Base-by-base conservation (phyloP, 2,329 filamentous ascomycete species). In the Pyrenochaeta sp. region DNA sequence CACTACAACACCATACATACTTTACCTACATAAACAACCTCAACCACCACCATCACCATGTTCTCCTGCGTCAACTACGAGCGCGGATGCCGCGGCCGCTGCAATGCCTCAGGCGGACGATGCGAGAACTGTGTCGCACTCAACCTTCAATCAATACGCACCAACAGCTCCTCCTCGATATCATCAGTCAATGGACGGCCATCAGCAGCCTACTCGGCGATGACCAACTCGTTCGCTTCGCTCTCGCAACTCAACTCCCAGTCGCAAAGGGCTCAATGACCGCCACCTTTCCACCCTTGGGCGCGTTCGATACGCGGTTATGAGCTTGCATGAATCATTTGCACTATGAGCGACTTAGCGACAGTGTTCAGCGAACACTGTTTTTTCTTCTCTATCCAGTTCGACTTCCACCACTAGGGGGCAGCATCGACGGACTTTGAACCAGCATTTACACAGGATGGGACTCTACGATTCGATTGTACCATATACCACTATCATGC, bases 31-130 rank as follows among this genome's bases (percentile, higher is more conserved):
- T 27, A 47, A 53, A 25, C 30, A 47, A 42, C 5, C n/a, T 46
- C 50, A 30, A 47, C 36, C 54, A 44, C 27, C 36, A 10, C 15
- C 22, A 64, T 49, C 71, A 75, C 50, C 56, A 79, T 79, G 77
- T 79, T 78, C 76, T 79, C 77, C 43, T 79, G 77, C 65, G 72
- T 74, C 72, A 79, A 79, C 73, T 79, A 79, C 74, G 77, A 79
- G 61, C 77, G 77, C 30, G 77, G 77, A 65, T 79, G 77, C 75
- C 75, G 77, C 45, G 77, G 77, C 52, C 77, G 77, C 55, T 78
- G 74, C 75, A 79, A 79, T 61, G 51, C 61, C 44, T 64, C 69
- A 51, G 68, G 69, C 54, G 77, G 72, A 52, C 76, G 77, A 34
- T 79, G 77, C 61, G 68, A 73, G 15, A 74, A 66, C 56, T 79